Percentiles rank a stretch among this genome's conserved stretches.
Evolutionary conservation across 139 green algal genomes (phyloP).

Genomic region (Chlorella sorokiniana): DNA sequence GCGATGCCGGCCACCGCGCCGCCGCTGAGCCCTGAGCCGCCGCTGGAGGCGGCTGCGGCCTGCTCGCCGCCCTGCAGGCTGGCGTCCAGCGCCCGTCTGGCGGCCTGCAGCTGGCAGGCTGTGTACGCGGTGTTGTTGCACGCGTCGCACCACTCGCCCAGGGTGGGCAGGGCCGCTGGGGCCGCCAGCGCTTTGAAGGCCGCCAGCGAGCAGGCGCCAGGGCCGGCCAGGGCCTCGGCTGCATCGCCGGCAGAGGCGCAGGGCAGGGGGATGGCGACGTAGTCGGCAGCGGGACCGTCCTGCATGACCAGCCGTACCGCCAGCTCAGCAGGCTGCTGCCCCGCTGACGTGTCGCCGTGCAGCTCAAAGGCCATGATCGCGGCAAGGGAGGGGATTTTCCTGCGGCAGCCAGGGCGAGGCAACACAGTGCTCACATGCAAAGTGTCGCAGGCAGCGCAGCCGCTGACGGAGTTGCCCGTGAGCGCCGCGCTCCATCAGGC

Average conservation of each 20-base stretch:
- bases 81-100: neutral
- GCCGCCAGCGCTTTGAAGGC: constrained; percentile 29
- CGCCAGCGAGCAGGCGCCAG: constrained; percentile 34
- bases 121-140: constrained; percentile 18
- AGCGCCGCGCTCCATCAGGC: neutral
- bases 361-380: constrained; percentile 58
- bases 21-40: constrained; percentile 5
- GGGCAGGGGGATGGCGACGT: constrained; percentile 36
- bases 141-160: constrained; percentile 37
- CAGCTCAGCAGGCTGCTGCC: neutral
- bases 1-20: constrained; percentile 18
- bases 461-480: neutral
- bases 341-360: constrained; percentile 3
- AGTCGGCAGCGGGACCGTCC: constrained; percentile 37
- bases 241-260: constrained; percentile 33
- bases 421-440: neutral
- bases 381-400: constrained; percentile 45
- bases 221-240: constrained; percentile 37
- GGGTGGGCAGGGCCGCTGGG: constrained; percentile 7
- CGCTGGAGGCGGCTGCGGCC: neutral
- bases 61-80: neutral
- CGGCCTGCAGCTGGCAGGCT: constrained; percentile 20
- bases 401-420: neutral
- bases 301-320: constrained; percentile 51
- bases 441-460: neutral